Conservation (phyloP, 306 rosid species). For the Inga leiocalycina region DNA sequence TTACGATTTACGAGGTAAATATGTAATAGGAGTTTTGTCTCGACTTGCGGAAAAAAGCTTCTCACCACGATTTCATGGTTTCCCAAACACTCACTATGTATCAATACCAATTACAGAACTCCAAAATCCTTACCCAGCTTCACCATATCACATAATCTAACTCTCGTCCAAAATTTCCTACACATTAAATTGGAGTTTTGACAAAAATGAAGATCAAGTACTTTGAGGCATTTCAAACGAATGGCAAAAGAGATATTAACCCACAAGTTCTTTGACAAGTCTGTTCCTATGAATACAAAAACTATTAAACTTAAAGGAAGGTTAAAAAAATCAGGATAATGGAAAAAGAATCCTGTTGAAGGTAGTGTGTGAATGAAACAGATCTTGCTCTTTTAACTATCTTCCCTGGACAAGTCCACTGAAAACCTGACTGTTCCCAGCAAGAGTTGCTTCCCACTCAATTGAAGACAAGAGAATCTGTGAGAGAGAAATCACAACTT, state of each 20-base stretch:
- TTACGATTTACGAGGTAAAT: too few species aligned
- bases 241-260: conserved; percentile 12
- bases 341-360: conserved; percentile 32
- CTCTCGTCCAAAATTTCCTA: conserved; percentile 39
- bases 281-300: conserved; percentile 35
- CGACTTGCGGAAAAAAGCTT: too few species aligned
- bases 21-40: too few species aligned
- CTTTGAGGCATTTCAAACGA: conserved; percentile 22
- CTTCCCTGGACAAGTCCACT: conserved; percentile 99
- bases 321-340: conserved; percentile 25
- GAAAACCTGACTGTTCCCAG: conserved; percentile 98
- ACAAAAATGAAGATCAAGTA: background rate
- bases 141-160: conserved; percentile 24
- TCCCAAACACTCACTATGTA: background rate
- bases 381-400: conserved; percentile 42
- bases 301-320: conserved; percentile 24
- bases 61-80: too few species aligned
- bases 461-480: conserved; percentile 86
- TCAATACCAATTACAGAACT: conserved; percentile 7
- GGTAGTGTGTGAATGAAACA: conserved; percentile 25
- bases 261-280: conserved; percentile 20
- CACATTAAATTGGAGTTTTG: background rate
- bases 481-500: conserved; percentile 82
- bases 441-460: conserved; percentile 99
- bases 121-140: conserved; percentile 26